Base-by-base conservation (phyloP, 2,329 filamentous ascomycete genomes). In the Paraphaeosphaeria sporulosa region DNA sequence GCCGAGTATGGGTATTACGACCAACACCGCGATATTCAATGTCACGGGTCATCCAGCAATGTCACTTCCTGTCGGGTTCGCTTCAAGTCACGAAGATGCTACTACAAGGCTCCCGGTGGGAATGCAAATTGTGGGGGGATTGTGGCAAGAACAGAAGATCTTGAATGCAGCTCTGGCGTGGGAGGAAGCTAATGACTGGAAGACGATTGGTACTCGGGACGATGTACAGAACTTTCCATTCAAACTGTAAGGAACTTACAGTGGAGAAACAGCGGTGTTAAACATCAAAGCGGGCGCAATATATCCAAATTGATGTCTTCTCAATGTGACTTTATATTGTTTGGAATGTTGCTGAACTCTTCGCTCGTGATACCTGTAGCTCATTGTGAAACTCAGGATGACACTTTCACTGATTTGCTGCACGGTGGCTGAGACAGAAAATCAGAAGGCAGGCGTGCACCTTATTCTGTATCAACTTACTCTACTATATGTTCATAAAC, bases 101-200 rank as follows among this genome's bases (percentile, higher is more conserved):
- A 66, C 46, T 1, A 54, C 76, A 3, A 67, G 58, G 52, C 59
- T 81, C 19, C 79, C 79, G 1, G 78, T 74, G 1, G 73, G 77
- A 12, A 76, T 81, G 74, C 76, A 79, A 60, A 65, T 81, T 43
- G 76, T 80, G 4, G 73, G 72, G 21, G 74, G 68, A 15, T 62
- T 76, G 56, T 78, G 72, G 65, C 68, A 80, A 36, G 79, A 81
- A 32, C 65, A 71, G 30, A 74, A 72, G 44, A 68, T 74, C 9
- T 58, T 75, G 4, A 54, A 69, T 44, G 72, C 70, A 8, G 71
- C 55, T 1, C 66, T 66, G 43, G 71, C 72, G 3, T 76, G 73
- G 72, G 71, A 76, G 53, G 58, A 62, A 9, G 64, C 64, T 1
- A 68, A 69, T 32, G 64, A 74, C 36, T 75, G 73, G 72, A 71